Evolutionary conservation across 2,329 filamentous ascomycete species (phyloP).

Genomic region (Elsinoe necatrix): DNA sequence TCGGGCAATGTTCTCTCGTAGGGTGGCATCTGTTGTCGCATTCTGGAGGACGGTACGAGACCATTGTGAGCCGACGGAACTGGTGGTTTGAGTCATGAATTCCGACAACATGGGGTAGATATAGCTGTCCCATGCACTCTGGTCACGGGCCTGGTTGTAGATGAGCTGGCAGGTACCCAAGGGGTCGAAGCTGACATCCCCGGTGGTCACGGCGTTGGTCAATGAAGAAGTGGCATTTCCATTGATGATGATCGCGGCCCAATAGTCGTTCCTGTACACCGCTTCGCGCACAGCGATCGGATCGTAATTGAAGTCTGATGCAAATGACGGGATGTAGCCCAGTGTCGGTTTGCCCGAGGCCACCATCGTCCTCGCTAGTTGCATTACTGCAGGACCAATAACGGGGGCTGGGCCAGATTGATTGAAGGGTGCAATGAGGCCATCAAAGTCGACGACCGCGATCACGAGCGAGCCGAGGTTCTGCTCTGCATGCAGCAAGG

Average conservation of each 20-base stretch:
- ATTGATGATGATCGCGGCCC: slow-evolving; percentile 55
- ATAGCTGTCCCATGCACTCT: slow-evolving; percentile 46
- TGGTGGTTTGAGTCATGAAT: slow-evolving; percentile 41
- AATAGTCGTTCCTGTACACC: slow-evolving; percentile 52
- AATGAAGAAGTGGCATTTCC: slow-evolving; percentile 53
- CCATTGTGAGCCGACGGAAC: slow-evolving; percentile 43
- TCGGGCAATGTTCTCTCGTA: slow-evolving; percentile 36
- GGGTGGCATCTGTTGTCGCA: slow-evolving; percentile 30
- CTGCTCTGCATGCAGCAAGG: slow-evolving; percentile 44
- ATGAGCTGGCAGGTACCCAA: slow-evolving; percentile 50
- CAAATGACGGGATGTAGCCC: slow-evolving; percentile 43
- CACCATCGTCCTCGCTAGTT: slow-evolving; percentile 39
- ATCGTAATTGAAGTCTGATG: slow-evolving; percentile 48
- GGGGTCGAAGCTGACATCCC: slow-evolving; percentile 53
- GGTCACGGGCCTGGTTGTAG: slow-evolving; percentile 48
- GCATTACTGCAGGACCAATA: slow-evolving; percentile 48
- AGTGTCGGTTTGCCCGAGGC: slow-evolving; percentile 35
- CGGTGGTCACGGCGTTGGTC: slow-evolving; percentile 44
- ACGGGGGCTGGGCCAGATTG: slow-evolving; percentile 38
- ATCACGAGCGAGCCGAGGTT: slow-evolving; percentile 45
- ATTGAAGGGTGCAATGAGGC: slow-evolving; percentile 44
- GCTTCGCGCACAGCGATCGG: slow-evolving; percentile 48
- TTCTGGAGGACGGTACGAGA: slow-evolving; percentile 35
- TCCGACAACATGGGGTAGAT: slow-evolving; percentile 44
- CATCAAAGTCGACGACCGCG: slow-evolving; percentile 57